Base-by-base conservation (phyloP, 2,329 filamentous ascomycete species). In the Ophiostoma sp. region DNA sequence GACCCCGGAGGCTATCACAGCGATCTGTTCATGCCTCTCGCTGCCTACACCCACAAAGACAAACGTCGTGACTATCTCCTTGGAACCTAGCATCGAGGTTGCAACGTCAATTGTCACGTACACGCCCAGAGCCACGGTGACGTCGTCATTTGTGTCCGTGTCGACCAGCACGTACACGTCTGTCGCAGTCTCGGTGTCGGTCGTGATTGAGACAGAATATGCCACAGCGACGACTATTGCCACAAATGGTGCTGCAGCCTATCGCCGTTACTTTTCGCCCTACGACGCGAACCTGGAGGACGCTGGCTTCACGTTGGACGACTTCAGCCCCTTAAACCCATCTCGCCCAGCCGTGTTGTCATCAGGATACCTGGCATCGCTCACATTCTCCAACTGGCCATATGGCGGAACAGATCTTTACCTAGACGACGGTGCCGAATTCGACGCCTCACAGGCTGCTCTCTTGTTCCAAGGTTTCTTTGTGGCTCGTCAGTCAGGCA, bases 401-500 rank as follows among this genome's bases (percentile, higher is more conserved):
- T 31, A 33, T 22, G 9, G 39, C 31, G 19, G 3, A 3, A 42
- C 28, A 12, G 1, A 25, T 12, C 25, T 61, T 3, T 25, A 6
- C 9, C 36, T 66, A n/a, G 33, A 15, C 31, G 36, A 66, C 61
- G 61, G 61, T 9, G 33, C 1, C 61, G 3, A 36, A 6, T 66
- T 66, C 45, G 61, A 45, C 33, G 11, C 2, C 8, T n/a, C 42
- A 25, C 66, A 50, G 66, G 5, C 42, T 12, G 48, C 66, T 2
- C 42, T 69, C 3, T 25, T 69, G 42, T 3, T 69, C 7, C 66
- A 69, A 25, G 42, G 66, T 12, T 69, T 69, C 25, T 69, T 69
- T 28, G 45, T 69, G 7, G 66, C 66, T 2, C n/a, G n/a, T 4
- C 11, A 52, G 66, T 52, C 66, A 4, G 66, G 66, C 42, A 52